phyloP scores from a whole-genome alignment of 306 rosid genomes.

The Acacia crassicarpa region DNA sequence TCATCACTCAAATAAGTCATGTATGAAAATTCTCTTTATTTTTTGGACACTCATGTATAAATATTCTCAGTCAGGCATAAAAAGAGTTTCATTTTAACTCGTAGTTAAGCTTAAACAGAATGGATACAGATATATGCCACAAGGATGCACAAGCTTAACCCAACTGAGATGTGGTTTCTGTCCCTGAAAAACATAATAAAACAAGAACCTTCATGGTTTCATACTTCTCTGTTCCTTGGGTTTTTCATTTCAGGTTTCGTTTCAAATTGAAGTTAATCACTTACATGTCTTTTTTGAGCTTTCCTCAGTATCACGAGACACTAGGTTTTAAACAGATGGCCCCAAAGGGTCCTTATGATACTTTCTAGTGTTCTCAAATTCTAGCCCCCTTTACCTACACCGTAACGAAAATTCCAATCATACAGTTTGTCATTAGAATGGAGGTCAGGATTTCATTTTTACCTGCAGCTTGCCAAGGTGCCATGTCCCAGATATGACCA shows the following conservation, averaged over 20 bases:
- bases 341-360: not conserved
- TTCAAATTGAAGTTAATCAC: not conserved
- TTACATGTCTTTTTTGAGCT: not conserved
- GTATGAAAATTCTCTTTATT: not conserved
- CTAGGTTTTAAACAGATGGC: not conserved
- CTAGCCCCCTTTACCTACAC: constrained; percentile 12
- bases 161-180: constrained; percentile 6
- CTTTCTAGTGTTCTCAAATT: constrained; percentile 6
- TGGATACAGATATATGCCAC: not conserved
- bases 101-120: not conserved
- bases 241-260: not conserved
- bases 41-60: not conserved
- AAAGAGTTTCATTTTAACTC: constrained; percentile 15
- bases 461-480: constrained; percentile 99
- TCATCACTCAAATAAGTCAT: constrained; percentile 20
- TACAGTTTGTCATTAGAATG: not conserved
- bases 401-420: constrained; percentile 1
- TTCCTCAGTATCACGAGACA: not conserved
- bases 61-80: not conserved
- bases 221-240: not conserved
- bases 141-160: not conserved
- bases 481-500: constrained; percentile 99
- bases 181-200: constrained; percentile 1
- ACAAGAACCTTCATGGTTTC: not conserved
- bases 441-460: constrained; percentile 19